These are phyloP conservation scores for Taphrina pruni DNA, from an alignment of 1,139 yeast species.

Conservation along the genomic window DNA sequence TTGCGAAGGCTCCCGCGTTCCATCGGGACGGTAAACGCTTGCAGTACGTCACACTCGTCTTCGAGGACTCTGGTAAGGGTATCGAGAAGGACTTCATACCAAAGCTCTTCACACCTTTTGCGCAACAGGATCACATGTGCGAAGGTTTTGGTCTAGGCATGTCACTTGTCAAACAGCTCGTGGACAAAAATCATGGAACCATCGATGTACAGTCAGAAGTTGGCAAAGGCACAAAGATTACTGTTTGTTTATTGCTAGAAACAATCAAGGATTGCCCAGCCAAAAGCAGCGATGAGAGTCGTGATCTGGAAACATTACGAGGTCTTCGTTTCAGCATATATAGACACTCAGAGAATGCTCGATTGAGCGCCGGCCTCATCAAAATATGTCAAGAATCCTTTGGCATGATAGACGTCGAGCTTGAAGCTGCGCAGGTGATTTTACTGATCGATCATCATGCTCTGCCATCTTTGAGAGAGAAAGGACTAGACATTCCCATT, in stretches of 20 bases:
- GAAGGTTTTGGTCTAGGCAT: conserved; percentile 52
- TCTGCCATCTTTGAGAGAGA: not conserved
- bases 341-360: not conserved
- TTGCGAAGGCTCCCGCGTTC: conserved; percentile 3
- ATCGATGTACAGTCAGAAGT: conserved; percentile 9
- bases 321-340: conserved; percentile 7
- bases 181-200: conserved; percentile 26
- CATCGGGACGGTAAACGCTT: conserved; percentile 1
- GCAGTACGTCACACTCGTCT: conserved; percentile 63
- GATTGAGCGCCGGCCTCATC: not conserved
- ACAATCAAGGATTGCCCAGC: not conserved
- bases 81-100: conserved; percentile 82
- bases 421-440: not conserved
- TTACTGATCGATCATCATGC: conserved; percentile 8
- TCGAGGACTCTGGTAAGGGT: conserved; percentile 80
- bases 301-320: conserved; percentile 9
- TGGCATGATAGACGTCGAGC: conserved; percentile 15
- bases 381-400: conserved; percentile 11
- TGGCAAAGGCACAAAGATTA: conserved; percentile 20
- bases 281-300: not conserved
- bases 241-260: conserved; percentile 20
- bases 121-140: conserved; percentile 91
- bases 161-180: conserved; percentile 32
- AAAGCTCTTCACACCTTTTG: conserved; percentile 78
- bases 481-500: conserved; percentile 19